Evolutionary conservation across 176 grass and related monocot genomes (phyloP).

Genomic region (Zoysia pacifica): DNA sequence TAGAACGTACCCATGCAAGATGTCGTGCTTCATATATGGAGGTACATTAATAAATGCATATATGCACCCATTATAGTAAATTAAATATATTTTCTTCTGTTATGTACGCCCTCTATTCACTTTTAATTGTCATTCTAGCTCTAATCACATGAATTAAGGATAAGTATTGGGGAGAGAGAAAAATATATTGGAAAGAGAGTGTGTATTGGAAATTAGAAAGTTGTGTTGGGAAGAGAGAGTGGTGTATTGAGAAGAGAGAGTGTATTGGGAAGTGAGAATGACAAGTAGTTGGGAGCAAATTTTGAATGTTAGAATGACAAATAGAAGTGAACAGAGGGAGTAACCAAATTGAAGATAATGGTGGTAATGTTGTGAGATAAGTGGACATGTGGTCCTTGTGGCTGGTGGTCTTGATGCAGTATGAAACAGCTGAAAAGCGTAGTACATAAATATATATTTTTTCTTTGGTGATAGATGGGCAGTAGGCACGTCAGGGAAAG

Average conservation of each 20-base stretch:
- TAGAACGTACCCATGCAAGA: conserved; percentile 94
- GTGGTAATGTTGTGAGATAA: not conserved
- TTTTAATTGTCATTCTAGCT: no score
- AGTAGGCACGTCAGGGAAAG: not conserved
- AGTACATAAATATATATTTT: not conserved
- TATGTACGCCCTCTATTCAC: not conserved
- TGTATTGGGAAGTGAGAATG: no score
- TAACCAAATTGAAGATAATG: not conserved
- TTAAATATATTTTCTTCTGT: not conserved
- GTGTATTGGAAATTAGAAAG: no score
- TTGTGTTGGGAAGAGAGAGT: no score
- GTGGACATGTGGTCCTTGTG: not conserved
- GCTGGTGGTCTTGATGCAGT: not conserved
- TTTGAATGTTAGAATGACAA: no score
- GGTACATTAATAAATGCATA: conserved; percentile 49
- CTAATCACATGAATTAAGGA: no score
- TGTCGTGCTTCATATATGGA: conserved; percentile 96
- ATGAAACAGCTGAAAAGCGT: not conserved
- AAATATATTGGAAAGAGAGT: no score
- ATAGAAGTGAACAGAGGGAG: no score
- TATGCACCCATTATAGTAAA: not conserved
- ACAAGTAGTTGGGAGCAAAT: no score
- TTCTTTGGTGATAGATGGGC: not conserved
- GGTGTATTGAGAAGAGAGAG: no score
- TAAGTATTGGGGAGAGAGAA: no score